Conservation (phyloP, 2,329 filamentous ascomycete species). For the Colletotrichum lentis region DNA sequence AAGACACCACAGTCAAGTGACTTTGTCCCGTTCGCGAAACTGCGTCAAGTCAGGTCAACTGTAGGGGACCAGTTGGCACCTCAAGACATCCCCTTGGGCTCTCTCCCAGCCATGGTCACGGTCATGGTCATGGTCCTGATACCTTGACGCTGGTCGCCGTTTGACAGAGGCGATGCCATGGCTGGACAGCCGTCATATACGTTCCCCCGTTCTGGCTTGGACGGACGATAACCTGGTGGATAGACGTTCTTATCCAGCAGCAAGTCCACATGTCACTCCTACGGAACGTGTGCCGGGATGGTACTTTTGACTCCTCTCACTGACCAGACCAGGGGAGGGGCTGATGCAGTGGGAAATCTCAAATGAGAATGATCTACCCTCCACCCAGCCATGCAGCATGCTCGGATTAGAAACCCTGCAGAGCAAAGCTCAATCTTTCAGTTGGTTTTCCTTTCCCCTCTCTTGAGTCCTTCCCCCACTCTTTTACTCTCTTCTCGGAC, state of each 20-base stretch:
- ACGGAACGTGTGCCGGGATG: not conserved
- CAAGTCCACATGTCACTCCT: constrained; percentile 21
- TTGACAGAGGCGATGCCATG: constrained; percentile 28
- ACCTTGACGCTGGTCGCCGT: not conserved
- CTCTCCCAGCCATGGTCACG: not conserved
- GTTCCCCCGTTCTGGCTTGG: not conserved
- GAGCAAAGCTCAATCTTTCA: constrained; percentile 11
- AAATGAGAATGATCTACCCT: constrained; percentile 17
- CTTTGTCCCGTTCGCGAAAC: constrained; percentile 3
- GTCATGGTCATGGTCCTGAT: too few relatives aligned
- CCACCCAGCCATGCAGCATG: constrained; percentile 12
- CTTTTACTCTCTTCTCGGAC: constrained; percentile 8
- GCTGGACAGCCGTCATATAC: constrained; percentile 14
- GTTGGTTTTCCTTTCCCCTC: constrained; percentile 22
- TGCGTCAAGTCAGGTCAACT: constrained; percentile 17
- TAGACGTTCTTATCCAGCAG: not conserved
- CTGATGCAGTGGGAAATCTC: constrained; percentile 22
- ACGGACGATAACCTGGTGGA: not conserved
- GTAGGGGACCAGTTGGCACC: constrained; percentile 1
- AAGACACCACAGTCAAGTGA: constrained; percentile 32
- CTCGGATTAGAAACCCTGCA: constrained; percentile 17
- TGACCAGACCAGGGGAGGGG: not conserved
- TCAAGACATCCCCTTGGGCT: not conserved
- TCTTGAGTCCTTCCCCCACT: constrained; percentile 5
- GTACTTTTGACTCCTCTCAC: constrained; percentile 12